phyloP scores from a whole-genome alignment of 1,284 basidiomycete genomes.

The Trichosporon asahii region DNA sequence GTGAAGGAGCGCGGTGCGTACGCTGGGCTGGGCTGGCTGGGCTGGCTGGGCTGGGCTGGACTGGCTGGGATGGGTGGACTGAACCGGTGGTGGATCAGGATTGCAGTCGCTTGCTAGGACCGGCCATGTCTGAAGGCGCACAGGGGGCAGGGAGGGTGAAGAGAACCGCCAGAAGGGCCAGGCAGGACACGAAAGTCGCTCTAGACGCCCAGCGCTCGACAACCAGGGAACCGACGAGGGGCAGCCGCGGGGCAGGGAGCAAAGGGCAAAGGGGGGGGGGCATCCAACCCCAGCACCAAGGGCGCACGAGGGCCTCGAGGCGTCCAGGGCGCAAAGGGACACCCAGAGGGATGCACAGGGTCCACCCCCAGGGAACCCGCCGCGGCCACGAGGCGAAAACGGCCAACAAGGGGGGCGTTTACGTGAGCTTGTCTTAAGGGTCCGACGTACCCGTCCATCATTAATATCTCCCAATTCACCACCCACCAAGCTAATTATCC shows the following conservation, averaged over 20 bases:
- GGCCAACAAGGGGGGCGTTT: not conserved
- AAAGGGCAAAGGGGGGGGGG: too few species aligned
- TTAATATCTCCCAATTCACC: not conserved
- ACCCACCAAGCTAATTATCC: not conserved
- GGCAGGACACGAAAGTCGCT: not conserved
- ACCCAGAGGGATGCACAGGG: not conserved
- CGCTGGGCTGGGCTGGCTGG: not conserved
- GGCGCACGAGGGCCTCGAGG: not conserved
- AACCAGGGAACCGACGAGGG: not conserved
- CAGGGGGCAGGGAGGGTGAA: not conserved
- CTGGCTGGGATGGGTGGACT: not conserved
- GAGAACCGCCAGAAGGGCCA: not conserved
- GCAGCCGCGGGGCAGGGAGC: not conserved
- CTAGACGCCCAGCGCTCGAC: not conserved
- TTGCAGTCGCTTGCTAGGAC: not conserved
- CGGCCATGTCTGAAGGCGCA: conserved; percentile 6
- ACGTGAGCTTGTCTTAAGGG: conserved; percentile 5
- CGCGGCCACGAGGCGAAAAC: not conserved
- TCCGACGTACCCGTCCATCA: not conserved
- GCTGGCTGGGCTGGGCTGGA: not conserved
- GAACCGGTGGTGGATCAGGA: not conserved
- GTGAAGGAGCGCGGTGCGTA: not conserved
- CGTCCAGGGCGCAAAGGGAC: not conserved
- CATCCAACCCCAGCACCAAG: not conserved
- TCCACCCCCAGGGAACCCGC: conserved; percentile 5